A percentile compares a stretch with the other conserved stretches of the same genome.
Conservation (phyloP, 495 filamentous ascomycete species). For the Lepraria neglecta region DNA sequence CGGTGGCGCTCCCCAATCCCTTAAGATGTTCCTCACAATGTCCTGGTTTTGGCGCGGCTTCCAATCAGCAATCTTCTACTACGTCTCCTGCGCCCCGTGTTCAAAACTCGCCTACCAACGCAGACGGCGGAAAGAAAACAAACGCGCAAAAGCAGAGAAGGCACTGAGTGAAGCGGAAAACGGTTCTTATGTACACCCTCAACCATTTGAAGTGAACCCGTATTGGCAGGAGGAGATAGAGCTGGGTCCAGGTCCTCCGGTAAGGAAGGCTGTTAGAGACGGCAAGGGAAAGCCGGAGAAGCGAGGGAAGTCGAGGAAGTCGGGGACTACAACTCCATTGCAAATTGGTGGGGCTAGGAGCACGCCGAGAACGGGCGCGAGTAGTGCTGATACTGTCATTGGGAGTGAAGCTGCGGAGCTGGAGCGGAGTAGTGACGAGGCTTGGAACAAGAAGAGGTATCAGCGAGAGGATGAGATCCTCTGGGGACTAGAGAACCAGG, state of each 20-base stretch:
- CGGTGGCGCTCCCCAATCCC: neutral
- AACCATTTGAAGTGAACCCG: slow-evolving; percentile 74
- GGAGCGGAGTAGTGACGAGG: slow-evolving; percentile 39
- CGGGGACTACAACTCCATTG: slow-evolving; percentile 40
- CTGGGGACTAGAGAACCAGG: slow-evolving; percentile 51
- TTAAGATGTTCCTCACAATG: slow-evolving; percentile 21
- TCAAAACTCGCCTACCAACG: slow-evolving; percentile 54
- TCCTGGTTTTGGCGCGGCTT: slow-evolving; percentile 49
- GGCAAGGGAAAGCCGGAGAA: slow-evolving; percentile 34
- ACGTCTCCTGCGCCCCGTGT: slow-evolving; percentile 78
- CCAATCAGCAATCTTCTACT: slow-evolving; percentile 84
- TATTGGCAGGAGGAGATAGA: slow-evolving; percentile 81
- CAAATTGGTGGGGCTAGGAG: slow-evolving; percentile 28
- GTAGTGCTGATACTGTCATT: slow-evolving; percentile 36
- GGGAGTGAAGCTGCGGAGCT: slow-evolving; percentile 29
- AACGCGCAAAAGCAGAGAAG: slow-evolving; percentile 53
- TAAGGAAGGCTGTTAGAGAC: slow-evolving; percentile 34
- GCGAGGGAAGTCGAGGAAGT: slow-evolving; percentile 24
- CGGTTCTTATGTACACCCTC: slow-evolving; percentile 68
- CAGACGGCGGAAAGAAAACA: slow-evolving; percentile 60
- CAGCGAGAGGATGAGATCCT: slow-evolving; percentile 81
- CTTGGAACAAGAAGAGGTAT: slow-evolving; percentile 67
- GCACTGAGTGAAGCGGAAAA: slow-evolving; percentile 54
- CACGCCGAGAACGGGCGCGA: slow-evolving; percentile 31
- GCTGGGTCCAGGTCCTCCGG: slow-evolving; percentile 67